These are phyloP conservation scores for Hemileia vastatrix DNA, from an alignment of 1,284 basidiomycete species.

Conservation along the genomic window DNA sequence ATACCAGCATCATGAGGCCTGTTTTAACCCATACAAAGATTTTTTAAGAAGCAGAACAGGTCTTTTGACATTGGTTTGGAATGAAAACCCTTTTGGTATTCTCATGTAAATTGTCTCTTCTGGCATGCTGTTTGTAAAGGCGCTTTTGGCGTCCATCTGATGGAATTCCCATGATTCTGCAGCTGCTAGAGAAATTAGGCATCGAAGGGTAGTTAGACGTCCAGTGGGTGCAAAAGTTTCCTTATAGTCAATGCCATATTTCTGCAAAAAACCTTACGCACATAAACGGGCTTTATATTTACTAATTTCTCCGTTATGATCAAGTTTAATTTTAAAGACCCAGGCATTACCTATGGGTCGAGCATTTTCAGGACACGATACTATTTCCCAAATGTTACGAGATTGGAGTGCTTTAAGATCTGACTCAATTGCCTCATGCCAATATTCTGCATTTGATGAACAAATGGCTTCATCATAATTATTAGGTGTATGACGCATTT, in stretches of 20 bases:
- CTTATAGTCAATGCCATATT: background rate
- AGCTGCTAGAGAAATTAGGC: background rate
- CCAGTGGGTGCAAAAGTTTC: constrained; percentile 12
- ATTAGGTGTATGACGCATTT: too few relatives aligned
- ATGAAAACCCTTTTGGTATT: background rate
- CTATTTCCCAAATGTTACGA: background rate
- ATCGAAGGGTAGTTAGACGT: background rate
- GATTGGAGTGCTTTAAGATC: background rate
- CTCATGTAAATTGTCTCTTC: constrained; percentile 1
- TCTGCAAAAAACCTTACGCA: background rate
- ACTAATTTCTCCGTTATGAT: constrained; percentile 4
- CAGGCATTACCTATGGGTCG: background rate
- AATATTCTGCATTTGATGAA: too few relatives aligned
- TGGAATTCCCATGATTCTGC: background rate
- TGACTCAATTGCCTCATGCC: background rate
- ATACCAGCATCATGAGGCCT: constrained; percentile 4
- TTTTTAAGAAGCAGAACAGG: background rate
- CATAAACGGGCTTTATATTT: constrained; percentile 4
- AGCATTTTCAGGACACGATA: background rate
- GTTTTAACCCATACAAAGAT: constrained; percentile 9
- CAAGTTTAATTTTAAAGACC: constrained; percentile 1
- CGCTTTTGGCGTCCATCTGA: background rate
- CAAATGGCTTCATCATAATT: too few relatives aligned
- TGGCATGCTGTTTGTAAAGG: background rate
- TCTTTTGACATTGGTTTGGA: too few relatives aligned